Conservation (phyloP, 352 stramenopile species). For the Peronosclerospora sorghi region DNA sequence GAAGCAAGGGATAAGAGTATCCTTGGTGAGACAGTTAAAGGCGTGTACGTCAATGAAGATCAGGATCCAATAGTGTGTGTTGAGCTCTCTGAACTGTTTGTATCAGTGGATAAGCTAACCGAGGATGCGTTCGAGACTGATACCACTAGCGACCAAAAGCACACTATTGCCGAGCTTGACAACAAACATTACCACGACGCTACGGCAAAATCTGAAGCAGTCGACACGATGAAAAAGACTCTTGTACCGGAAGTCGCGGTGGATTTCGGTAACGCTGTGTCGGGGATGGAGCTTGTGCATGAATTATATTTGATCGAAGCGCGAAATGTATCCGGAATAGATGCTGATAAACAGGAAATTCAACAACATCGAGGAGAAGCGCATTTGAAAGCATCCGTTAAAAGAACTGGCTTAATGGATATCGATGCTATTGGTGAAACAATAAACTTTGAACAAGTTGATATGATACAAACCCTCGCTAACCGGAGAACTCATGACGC, state of each 20-base stretch:
- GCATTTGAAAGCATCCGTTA: not conserved
- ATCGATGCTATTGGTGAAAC: not conserved
- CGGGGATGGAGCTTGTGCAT: constrained; percentile 13
- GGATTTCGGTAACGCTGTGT: constrained; percentile 1
- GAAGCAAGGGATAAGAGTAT: no score
- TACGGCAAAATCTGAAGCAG: not conserved
- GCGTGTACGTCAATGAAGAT: no score
- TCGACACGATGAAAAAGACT: not conserved
- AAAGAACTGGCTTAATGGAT: constrained; percentile 1
- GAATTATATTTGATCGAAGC: constrained; percentile 1
- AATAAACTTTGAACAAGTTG: constrained; percentile 2
- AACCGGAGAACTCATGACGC: constrained; percentile 2
- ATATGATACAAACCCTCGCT: not conserved
- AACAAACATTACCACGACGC: not conserved
- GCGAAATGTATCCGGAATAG: constrained; percentile 7
- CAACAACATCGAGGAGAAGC: not conserved
- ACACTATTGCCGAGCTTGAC: not conserved
- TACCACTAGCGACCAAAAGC: no score
- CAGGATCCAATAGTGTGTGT: no score
- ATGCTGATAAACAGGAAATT: constrained; percentile 1
- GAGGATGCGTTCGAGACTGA: no score
- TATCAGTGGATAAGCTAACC: no score
- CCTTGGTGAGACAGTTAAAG: no score
- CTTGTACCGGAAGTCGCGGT: constrained; percentile 8
- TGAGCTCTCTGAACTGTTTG: no score